Base-by-base conservation (phyloP, 441 rosid genomes). In the Viola pubescens region DNA sequence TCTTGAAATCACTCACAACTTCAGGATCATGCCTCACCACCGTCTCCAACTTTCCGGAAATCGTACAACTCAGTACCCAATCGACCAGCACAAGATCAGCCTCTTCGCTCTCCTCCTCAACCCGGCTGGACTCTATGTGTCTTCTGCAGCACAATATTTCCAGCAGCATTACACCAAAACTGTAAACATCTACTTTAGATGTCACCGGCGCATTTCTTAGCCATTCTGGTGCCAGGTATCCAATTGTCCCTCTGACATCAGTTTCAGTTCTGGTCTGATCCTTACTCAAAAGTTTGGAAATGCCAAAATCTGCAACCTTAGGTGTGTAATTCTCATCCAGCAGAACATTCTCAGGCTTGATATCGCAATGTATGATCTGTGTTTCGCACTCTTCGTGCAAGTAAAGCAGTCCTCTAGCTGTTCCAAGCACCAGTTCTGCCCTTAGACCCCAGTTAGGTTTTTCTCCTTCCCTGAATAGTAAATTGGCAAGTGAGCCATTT, bases 201-300 rank as follows among this genome's bases (percentile, higher is more conserved):
- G 75, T 60, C 10, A 74, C 67, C 1, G 70, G 70, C 7, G 56
- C 62, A 11, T 60, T 48, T 62, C 63, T 70, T 14, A 70, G 55
- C 78, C 78, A 74, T 60, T 74, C 74, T 0, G 74, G 78, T 6
- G 74, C 78, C 56, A 74, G 9, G 47, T 74, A 74, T 9, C 78
- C 74, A 40, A 56, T 10, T 5, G 74, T 70, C 9, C 74, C 74
- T 51, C 74, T 62, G 0, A 60, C 4, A 37, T 66, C 42, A 2
- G 78, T 70, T 8, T 67, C 60, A 1, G 70, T 70, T 60, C 66
- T 60, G 1, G 78, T 70, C 38, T 70, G 74, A 16, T 70, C 78
- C 37, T 26, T 63, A 16, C 52, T 66, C 66, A 74, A 37, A 4
- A 74, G 55, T 66, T 74, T 74, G 42, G 74, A 64, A 1, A 74